Evolutionary conservation across 768 basidiomycete genomes (phyloP).

Genomic region (Leccinum boreale): DNA sequence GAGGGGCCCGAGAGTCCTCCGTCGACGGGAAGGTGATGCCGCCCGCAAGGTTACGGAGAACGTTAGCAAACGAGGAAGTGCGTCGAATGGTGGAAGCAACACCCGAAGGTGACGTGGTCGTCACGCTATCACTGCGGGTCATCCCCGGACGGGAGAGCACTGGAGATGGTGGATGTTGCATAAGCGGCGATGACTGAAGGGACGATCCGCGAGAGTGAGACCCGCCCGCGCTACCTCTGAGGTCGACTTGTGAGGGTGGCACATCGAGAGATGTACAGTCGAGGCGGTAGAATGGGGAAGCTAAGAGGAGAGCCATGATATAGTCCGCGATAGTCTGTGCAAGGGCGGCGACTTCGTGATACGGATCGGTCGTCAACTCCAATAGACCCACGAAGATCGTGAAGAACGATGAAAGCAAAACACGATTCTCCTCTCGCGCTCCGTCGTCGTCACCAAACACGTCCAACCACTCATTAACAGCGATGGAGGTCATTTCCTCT

Average conservation of each 20-base stretch:
- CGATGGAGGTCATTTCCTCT: conserved; percentile 71
- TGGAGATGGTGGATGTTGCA: conserved; percentile 45
- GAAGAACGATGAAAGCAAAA: conserved; percentile 88
- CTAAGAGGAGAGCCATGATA: conserved; percentile 82
- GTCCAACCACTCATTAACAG: conserved; percentile 77
- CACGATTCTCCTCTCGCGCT: conserved; percentile 72
- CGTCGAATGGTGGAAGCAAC: conserved; percentile 69
- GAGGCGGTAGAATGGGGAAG: conserved; percentile 81
- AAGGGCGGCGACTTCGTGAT: conserved; percentile 86
- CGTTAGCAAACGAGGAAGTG: conserved; percentile 79
- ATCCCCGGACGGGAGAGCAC: conserved; percentile 46
- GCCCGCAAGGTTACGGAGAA: conserved; percentile 65
- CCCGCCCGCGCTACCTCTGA: conserved; percentile 26
- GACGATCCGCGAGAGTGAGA: conserved; percentile 45
- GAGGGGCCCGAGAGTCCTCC: conserved; percentile 49
- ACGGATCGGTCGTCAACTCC: conserved; percentile 90
- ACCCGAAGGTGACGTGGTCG: conserved; percentile 55
- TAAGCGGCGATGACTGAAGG: conserved; percentile 46
- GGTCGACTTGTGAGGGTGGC: conserved; percentile 43
- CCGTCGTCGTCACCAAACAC: conserved; percentile 59
- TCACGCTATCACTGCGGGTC: conserved; percentile 59
- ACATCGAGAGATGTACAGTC: conserved; percentile 61
- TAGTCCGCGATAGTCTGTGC: conserved; percentile 93
- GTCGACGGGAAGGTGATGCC: conserved; percentile 66
- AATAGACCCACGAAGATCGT: conserved; percentile 86